phyloP scores from a whole-genome alignment of 805 yeast species.

The Kodamaea nitidulidarum region DNA sequence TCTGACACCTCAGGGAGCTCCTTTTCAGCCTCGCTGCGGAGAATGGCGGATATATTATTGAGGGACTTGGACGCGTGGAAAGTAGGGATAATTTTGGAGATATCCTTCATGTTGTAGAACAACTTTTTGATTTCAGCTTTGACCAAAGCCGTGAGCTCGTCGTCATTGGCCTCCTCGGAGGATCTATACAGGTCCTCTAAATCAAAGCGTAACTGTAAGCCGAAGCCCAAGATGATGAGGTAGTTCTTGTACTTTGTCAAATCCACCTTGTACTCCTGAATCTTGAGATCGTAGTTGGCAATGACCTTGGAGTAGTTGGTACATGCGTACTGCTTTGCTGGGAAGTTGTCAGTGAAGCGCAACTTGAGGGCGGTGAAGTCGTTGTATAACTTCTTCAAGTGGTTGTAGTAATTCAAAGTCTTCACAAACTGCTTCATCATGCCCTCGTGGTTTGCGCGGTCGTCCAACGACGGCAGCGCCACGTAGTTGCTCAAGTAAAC shows the following conservation, averaged over 20 bases:
- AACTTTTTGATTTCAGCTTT: constrained; percentile 31
- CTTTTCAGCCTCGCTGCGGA: constrained; percentile 7
- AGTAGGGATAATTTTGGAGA: constrained; percentile 33
- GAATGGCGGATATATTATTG: constrained; percentile 15
- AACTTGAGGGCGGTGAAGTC: constrained; percentile 29
- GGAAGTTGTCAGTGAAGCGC: constrained; percentile 28
- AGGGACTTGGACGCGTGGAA: constrained; percentile 27
- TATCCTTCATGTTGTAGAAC: constrained; percentile 28
- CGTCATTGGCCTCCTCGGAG: constrained; percentile 12
- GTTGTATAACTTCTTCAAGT: constrained; percentile 31
- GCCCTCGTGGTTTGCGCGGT: constrained; percentile 29
- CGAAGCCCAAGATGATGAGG: constrained; percentile 43
- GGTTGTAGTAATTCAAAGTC: constrained; percentile 39
- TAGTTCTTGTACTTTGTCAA: constrained; percentile 44
- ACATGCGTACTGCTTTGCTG: constrained; percentile 13
- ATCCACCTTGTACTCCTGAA: constrained; percentile 43
- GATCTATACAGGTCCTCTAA: constrained; percentile 30
- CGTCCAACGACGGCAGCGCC: constrained; percentile 16
- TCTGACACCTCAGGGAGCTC: constrained; percentile 5
- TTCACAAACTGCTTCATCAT: constrained; percentile 43
- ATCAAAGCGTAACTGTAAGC: constrained; percentile 43
- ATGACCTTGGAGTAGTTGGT: constrained; percentile 35
- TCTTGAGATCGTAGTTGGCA: constrained; percentile 38
- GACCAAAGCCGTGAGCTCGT: constrained; percentile 31
- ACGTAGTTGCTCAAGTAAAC: constrained; percentile 36